phyloP scores from a whole-genome alignment of 1,284 basidiomycete species.

The Athelia psychrophila region DNA sequence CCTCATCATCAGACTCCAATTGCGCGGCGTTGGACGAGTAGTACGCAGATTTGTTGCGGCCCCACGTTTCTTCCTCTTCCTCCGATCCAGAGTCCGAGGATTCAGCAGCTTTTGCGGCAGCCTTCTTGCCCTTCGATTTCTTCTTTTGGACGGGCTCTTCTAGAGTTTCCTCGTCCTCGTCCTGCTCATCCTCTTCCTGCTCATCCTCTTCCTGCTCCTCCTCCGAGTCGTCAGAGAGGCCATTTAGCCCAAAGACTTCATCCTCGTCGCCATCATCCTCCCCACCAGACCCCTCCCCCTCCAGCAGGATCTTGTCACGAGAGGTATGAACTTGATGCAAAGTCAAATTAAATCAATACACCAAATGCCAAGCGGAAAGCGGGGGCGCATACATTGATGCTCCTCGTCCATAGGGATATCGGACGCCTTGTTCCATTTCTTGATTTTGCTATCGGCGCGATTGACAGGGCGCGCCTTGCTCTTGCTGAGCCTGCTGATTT shows the following conservation, averaged over 20 bases:
- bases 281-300: slow-evolving; percentile 41
- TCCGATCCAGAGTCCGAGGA: slow-evolving; percentile 31
- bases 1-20: slow-evolving; percentile 82
- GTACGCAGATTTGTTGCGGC: slow-evolving; percentile 72
- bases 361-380: slow-evolving; percentile 1
- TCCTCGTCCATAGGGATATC: slow-evolving; percentile 76
- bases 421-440: slow-evolving; percentile 59
- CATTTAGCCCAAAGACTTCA: slow-evolving; percentile 70
- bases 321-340: slow-evolving; percentile 55
- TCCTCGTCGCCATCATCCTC: slow-evolving; percentile 54
- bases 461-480: slow-evolving; percentile 45
- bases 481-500: slow-evolving; percentile 12
- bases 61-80: slow-evolving; percentile 78
- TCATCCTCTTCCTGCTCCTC: slow-evolving; percentile 49
- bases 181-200: slow-evolving; percentile 38
- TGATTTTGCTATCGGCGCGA: slow-evolving; percentile 48
- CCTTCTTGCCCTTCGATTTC: slow-evolving; percentile 29
- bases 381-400: slow-evolving; percentile 60
- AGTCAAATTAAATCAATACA: slow-evolving; percentile 1
- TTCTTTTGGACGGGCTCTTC: slow-evolving; percentile 25
- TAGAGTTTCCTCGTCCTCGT: slow-evolving; percentile 37
- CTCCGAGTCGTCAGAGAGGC: slow-evolving; percentile 44
- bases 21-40: slow-evolving; percentile 83
- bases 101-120: slow-evolving; percentile 7
- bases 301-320: slow-evolving; percentile 78